Percentiles rank a stretch among this genome's conserved stretches.
phyloP scores from a whole-genome alignment of 345 rosid genomes.

The Orychophragmus violaceus region DNA sequence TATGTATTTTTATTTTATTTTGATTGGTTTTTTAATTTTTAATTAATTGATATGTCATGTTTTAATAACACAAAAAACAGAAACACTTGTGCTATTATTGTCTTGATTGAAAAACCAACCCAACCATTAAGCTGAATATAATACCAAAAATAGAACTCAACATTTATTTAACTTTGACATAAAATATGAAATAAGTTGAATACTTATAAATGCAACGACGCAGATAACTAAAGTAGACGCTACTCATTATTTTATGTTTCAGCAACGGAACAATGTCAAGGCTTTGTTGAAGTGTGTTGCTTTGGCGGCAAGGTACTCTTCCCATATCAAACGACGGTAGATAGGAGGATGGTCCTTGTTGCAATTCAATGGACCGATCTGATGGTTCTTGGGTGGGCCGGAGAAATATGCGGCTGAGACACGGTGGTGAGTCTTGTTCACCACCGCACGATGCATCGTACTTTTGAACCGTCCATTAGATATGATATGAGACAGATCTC shows the following conservation, averaged over 20 bases:
- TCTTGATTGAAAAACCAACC: too few species aligned
- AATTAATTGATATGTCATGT: too few species aligned
- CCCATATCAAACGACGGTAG: conserved; percentile 38
- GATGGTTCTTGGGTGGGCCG: conserved; percentile 35
- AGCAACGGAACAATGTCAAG: conserved; percentile 32
- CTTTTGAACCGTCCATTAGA: conserved; percentile 43
- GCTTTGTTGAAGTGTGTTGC: conserved; percentile 37
- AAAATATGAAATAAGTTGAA: background rate
- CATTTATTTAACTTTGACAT: background rate
- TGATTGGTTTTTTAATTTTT: too few species aligned
- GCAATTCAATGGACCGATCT: conserved; percentile 23
- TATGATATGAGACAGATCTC: conserved; percentile 43
- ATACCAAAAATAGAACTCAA: background rate
- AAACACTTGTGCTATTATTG: too few species aligned
- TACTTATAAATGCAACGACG: background rate
- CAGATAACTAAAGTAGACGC: background rate
- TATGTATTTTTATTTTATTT: too few species aligned
- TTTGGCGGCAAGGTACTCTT: conserved; percentile 44
- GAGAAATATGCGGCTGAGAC: conserved; percentile 41
- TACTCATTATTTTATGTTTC: background rate
- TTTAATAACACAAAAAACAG: too few species aligned
- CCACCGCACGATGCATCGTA: conserved; percentile 40
- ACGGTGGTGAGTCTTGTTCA: conserved; percentile 37
- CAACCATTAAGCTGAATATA: background rate
- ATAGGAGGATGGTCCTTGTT: conserved; percentile 38